Conservation (phyloP, 331 rosid species). For the Acacia pycnantha region DNA sequence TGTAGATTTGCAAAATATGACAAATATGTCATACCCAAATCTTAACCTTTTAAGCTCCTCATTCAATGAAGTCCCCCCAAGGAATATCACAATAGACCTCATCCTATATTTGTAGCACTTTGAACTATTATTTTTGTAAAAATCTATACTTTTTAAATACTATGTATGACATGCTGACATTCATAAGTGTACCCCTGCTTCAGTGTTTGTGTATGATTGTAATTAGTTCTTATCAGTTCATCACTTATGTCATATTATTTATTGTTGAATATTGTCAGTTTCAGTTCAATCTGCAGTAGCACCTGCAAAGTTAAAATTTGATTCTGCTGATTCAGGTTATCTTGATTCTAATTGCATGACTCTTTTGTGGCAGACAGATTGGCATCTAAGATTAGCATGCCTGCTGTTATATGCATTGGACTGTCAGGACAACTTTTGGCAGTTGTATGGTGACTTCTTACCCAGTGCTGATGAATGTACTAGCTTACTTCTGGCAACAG, state of each 20-base stretch:
- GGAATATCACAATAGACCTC: background rate
- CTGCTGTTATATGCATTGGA: conserved; percentile 84
- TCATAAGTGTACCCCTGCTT: background rate
- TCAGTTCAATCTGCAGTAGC: background rate
- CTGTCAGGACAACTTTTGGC: conserved; percentile 89
- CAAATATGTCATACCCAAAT: background rate
- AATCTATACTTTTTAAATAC: background rate
- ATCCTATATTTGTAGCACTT: background rate
- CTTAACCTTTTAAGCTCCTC: background rate
- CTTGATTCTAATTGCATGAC: conserved; percentile 36
- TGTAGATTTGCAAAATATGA: background rate
- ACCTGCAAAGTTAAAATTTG: background rate
- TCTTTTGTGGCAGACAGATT: conserved; percentile 87
- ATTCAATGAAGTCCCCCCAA: background rate
- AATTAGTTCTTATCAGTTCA: background rate
- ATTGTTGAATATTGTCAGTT: background rate
- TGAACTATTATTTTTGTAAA: background rate
- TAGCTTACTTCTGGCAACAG: conserved; percentile 85
- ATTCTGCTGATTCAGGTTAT: conserved; percentile 20
- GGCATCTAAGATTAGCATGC: conserved; percentile 90
- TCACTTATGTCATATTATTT: background rate
- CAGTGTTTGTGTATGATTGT: background rate
- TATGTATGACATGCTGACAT: background rate
- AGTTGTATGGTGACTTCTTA: conserved; percentile 83
- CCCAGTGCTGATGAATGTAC: conserved; percentile 88